A percentile compares a stretch with the other conserved stretches of the same genome.
phyloP scores from a whole-genome alignment of 2,329 filamentous ascomycete species.

The Colletotrichum salicis region DNA sequence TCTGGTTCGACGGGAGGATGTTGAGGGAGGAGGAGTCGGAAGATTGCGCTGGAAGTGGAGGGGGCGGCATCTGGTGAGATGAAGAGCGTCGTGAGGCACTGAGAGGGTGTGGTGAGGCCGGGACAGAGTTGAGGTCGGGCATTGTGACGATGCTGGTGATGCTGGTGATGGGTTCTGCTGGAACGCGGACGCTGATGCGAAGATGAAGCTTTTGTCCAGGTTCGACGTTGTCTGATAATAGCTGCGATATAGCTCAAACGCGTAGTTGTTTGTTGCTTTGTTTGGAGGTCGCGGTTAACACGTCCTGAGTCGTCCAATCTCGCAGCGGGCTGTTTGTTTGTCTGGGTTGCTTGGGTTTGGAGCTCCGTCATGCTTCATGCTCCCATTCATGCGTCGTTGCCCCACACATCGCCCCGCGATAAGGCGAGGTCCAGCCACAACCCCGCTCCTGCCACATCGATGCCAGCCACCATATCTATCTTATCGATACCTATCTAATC shows the following conservation, averaged over 20 bases:
- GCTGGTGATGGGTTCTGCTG: neutral
- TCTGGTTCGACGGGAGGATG: conserved; percentile 68
- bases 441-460: neutral
- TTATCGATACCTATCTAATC: neutral
- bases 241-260: conserved; percentile 5
- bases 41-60: conserved; percentile 41
- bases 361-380: conserved; percentile 35
- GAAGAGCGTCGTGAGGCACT: conserved; percentile 57
- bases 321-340: conserved; percentile 13
- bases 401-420: conserved; percentile 2
- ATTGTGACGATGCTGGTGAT: conserved; percentile 44
- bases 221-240: neutral
- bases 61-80: conserved; percentile 55
- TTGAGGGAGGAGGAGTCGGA: conserved; percentile 55
- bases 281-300: conserved; percentile 15
- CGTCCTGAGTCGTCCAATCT: conserved; percentile 20
- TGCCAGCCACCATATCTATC: neutral
- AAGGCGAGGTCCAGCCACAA: conserved; percentile 12
- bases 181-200: neutral
- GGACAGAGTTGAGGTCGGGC: conserved; percentile 68
- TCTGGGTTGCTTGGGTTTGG: conserved; percentile 14
- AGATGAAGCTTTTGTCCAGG: neutral
- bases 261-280: conserved; percentile 14
- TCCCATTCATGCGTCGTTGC: conserved; percentile 29
- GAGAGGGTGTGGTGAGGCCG: conserved; percentile 59